Base-by-base conservation (phyloP, 805 yeast genomes). In the Ogataea nakhonphanomensis region DNA sequence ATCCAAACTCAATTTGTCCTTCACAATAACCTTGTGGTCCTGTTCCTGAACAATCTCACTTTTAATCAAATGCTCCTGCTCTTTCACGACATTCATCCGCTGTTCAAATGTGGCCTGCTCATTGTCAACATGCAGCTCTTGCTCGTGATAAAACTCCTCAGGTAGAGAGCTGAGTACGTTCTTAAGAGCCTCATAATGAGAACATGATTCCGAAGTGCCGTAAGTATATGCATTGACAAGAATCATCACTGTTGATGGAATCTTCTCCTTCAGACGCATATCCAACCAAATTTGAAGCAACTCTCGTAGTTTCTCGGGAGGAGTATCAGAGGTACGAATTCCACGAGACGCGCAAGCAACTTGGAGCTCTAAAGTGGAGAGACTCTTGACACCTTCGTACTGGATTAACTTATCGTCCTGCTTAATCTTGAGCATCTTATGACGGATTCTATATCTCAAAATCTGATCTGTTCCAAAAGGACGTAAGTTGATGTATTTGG, bases 291-390 rank as follows among this genome's bases (percentile, higher is more conserved):
- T 79, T 41, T 69, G 67, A 56, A 91, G 73, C 61, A 87, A 89
- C 34, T 79, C 84, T 54, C 88, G 74, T 65, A 91, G 70, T 51
- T 84, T 76, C 27, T 79, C 89, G 9, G 90, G 84, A 9, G 91
- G 71, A 11, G 86, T 85, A 55, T 87, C 87, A 44, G 71, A 72
- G 10, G 90, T 78, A 61, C 76, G 84, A 64, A 93, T 85, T 59
- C 99, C 98, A 65, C 99, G 79, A 30, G 93, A 86, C 37, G 87
- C 84, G 69, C 97, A 90, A 2, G 97, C 97, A 39, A 73, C 71
- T 61, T 87, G 90, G 46, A 93, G 73, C 66, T 91, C 99, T 8
- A 79, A 74, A n/a, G 83, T 75, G 8, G 90, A 76, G 53, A 91
- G 72, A 4, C 85, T 70, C 35, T 81, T 87, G 35, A 89, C 90